Percentiles rank a stretch among this genome's conserved stretches.
Evolutionary conservation across 1,284 basidiomycete species (phyloP).

Genomic region (Abortiporus biennis): DNA sequence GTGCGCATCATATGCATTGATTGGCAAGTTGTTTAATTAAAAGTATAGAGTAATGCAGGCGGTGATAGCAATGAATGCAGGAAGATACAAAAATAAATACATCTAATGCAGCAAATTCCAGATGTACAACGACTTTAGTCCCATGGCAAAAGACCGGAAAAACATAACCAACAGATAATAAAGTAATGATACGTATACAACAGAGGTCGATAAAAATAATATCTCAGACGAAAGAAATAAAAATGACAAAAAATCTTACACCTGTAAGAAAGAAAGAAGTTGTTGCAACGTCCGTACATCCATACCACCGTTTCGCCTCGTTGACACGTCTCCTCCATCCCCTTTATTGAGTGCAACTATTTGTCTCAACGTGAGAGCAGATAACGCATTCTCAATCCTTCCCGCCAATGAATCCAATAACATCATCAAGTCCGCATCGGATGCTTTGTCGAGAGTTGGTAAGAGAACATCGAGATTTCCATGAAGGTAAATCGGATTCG

Average conservation of each 20-base stretch:
- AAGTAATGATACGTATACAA: not conserved
- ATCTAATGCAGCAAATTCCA: no score
- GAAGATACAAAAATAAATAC: not conserved
- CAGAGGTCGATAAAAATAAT: not conserved
- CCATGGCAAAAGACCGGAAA: no score
- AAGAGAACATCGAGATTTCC: slow-evolving; percentile 64
- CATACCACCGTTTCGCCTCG: slow-evolving; percentile 24
- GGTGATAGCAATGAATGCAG: no score
- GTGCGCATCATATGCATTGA: no score
- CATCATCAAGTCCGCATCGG: slow-evolving; percentile 70
- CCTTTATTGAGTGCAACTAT: slow-evolving; percentile 16
- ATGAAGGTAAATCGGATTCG: slow-evolving; percentile 36
- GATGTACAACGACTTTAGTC: no score
- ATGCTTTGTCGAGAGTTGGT: slow-evolving; percentile 71
- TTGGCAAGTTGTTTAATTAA: no score
- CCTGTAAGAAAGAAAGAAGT: slow-evolving; percentile 15
- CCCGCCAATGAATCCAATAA: slow-evolving; percentile 73
- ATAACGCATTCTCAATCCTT: slow-evolving; percentile 78
- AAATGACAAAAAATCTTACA: slow-evolving; percentile 1
- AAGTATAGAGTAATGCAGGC: no score
- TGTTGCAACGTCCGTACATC: slow-evolving; percentile 43
- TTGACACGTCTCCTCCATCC: slow-evolving; percentile 21
- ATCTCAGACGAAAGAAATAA: not conserved
- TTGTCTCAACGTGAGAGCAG: slow-evolving; percentile 40
- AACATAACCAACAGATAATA: not conserved